phyloP scores from a whole-genome alignment of 768 basidiomycete genomes.

The Leucocoprinus leucothites region DNA sequence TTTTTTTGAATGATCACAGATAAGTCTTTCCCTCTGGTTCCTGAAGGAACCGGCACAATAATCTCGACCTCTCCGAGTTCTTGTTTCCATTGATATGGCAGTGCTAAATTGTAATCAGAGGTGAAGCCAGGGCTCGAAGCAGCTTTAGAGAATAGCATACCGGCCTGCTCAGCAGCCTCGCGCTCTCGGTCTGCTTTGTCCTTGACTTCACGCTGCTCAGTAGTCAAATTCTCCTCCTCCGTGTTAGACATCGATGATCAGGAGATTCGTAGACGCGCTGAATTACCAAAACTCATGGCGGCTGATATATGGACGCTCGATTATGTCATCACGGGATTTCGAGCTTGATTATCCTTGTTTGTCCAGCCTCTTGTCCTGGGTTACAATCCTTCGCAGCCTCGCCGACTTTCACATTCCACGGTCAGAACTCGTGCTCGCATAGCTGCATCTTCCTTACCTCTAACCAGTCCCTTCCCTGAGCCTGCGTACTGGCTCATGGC shows the following conservation, averaged over 20 bases:
- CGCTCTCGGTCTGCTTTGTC: conserved; percentile 68
- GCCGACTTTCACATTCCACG: conserved; percentile 15
- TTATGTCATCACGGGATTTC: conserved; percentile 12
- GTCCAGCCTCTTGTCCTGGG: conserved; percentile 14
- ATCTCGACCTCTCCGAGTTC: conserved; percentile 86
- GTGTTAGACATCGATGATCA: conserved; percentile 21
- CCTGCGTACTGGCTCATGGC: conserved; percentile 44
- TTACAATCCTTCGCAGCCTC: conserved; percentile 4
- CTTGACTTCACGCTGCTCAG: conserved; percentile 69
- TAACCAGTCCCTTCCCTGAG: conserved; percentile 11
- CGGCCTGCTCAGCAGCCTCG: conserved; percentile 80
- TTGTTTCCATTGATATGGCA: conserved; percentile 93
- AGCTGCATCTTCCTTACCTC: neutral
- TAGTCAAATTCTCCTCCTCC: conserved; percentile 61
- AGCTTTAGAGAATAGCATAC: conserved; percentile 39
- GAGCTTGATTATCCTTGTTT: conserved; percentile 18
- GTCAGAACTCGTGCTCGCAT: neutral
- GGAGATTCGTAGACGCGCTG: neutral
- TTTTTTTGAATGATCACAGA: conserved; percentile 74
- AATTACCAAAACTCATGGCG: neutral
- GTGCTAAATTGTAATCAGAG: conserved; percentile 41
- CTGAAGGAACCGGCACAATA: conserved; percentile 78
- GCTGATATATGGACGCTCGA: conserved; percentile 1
- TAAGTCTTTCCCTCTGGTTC: conserved; percentile 80
- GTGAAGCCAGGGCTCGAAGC: conserved; percentile 7